Conservation (phyloP, 257 asterid genomes). For the Phtheirospermum japonicum region DNA sequence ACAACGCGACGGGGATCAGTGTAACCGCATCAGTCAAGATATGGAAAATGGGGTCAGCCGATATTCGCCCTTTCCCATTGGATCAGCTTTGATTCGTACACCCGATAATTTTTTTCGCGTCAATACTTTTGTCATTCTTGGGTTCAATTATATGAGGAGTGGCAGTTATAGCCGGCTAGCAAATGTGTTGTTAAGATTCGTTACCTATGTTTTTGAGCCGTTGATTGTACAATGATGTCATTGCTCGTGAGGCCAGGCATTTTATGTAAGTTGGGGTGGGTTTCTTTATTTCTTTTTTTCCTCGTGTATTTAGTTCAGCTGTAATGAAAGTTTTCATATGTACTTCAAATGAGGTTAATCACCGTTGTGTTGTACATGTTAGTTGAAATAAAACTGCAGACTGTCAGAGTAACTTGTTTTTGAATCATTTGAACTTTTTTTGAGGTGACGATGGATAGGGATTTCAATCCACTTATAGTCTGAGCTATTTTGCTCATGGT, state of each 20-base stretch:
- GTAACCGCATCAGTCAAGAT: slow-evolving; percentile 65
- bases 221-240: too few relatives aligned
- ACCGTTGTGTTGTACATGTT: background rate
- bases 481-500: too few relatives aligned
- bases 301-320: background rate
- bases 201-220: background rate
- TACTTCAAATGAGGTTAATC: background rate
- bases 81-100: slow-evolving; percentile 24
- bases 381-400: too few relatives aligned
- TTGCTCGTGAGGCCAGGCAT: too few relatives aligned
- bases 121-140: background rate
- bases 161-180: too few relatives aligned
- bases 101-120: background rate
- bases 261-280: too few relatives aligned
- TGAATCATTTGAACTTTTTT: too few relatives aligned
- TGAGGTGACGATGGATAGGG: too few relatives aligned
- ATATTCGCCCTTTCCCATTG: slow-evolving; percentile 46
- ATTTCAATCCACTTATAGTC: too few relatives aligned
- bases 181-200: too few relatives aligned
- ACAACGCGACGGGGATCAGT: slow-evolving; percentile 62
- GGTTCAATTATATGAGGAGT: background rate
- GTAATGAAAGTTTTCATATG: background rate
- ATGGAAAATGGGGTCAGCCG: slow-evolving; percentile 69
- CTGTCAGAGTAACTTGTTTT: too few relatives aligned
- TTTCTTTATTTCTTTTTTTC: too few relatives aligned